Conservation (phyloP, 2,329 filamentous ascomycete genomes). For the Pezicula rhizophila region DNA sequence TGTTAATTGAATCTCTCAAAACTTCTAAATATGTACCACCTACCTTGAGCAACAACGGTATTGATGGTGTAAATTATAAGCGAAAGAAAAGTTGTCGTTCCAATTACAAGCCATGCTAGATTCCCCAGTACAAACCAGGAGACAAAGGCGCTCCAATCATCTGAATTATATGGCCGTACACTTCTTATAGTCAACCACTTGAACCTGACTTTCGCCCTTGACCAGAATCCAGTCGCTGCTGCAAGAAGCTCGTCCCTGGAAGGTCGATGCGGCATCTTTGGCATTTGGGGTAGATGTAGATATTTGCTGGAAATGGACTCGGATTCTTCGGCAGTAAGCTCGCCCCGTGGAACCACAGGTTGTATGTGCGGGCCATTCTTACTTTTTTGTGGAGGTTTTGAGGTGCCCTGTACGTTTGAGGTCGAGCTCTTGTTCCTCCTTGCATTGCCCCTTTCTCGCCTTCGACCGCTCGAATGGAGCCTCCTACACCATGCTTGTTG, state of each 20-base stretch:
- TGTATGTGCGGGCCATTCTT: slow-evolving; percentile 10
- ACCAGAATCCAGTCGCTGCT: slow-evolving; percentile 89
- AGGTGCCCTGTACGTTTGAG: slow-evolving; percentile 17
- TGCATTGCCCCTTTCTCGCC: slow-evolving; percentile 16
- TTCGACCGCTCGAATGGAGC: slow-evolving; percentile 23
- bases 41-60: slow-evolving; percentile 90
- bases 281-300: slow-evolving; percentile 48
- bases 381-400: slow-evolving; percentile 15
- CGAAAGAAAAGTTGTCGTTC: slow-evolving; percentile 96
- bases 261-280: slow-evolving; percentile 77
- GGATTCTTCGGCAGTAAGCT: slow-evolving; percentile 5
- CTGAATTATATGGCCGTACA: slow-evolving; percentile 86
- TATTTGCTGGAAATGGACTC: slow-evolving; percentile 41
- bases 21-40: slow-evolving; percentile 25
- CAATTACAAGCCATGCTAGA: slow-evolving; percentile 90
- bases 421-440: slow-evolving; percentile 27
- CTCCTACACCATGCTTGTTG: slow-evolving; percentile 22
- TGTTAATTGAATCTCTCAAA: slow-evolving; percentile 12
- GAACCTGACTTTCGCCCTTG: slow-evolving; percentile 82
- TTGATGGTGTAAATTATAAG: slow-evolving; percentile 87
- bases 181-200: slow-evolving; percentile 98
- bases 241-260: slow-evolving; percentile 90
- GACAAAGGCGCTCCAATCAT: slow-evolving; percentile 92
- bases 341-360: slow-evolving; percentile 9
- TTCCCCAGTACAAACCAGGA: slow-evolving; percentile 95